Percentiles rank a stretch among this genome's conserved stretches.
phyloP scores from a whole-genome alignment of 768 basidiomycete genomes.

The Phaffia australis region DNA sequence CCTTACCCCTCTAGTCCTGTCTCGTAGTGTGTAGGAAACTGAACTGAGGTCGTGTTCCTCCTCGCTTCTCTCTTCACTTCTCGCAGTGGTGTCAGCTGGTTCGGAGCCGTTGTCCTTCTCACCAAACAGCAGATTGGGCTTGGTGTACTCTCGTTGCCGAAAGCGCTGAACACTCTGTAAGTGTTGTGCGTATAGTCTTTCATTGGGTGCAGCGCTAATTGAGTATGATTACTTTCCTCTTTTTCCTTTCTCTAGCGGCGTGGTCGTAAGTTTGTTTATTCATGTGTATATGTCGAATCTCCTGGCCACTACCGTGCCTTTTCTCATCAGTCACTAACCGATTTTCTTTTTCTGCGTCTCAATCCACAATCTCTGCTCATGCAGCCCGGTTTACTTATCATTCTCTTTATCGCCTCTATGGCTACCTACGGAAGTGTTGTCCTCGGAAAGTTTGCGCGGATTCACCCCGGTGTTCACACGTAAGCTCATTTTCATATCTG shows the following conservation, averaged over 20 bases:
- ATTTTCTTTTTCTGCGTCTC: too few relatives aligned
- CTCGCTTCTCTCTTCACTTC: too few relatives aligned
- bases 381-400: not conserved
- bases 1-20: too few relatives aligned
- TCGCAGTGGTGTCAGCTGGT: constrained; percentile 11
- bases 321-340: too few relatives aligned
- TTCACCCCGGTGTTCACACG: too few relatives aligned
- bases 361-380: too few relatives aligned
- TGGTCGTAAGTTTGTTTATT: not conserved
- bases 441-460: too few relatives aligned
- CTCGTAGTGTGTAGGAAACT: too few relatives aligned
- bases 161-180: not conserved
- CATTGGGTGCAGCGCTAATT: not conserved
- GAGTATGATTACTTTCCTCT: not conserved
- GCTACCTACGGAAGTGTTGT: not conserved
- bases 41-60: too few relatives aligned
- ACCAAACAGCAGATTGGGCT: constrained; percentile 3
- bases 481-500: too few relatives aligned
- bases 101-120: constrained; percentile 8
- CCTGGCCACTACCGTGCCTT: too few relatives aligned
- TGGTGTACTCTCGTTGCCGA: not conserved
- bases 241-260: not conserved
- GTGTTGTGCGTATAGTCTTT: not conserved
- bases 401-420: not conserved
- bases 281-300: too few relatives aligned